A percentile compares a stretch with the other conserved stretches of the same genome.
phyloP scores from a whole-genome alignment of 257 asterid species.

The Petunia axillaris region DNA sequence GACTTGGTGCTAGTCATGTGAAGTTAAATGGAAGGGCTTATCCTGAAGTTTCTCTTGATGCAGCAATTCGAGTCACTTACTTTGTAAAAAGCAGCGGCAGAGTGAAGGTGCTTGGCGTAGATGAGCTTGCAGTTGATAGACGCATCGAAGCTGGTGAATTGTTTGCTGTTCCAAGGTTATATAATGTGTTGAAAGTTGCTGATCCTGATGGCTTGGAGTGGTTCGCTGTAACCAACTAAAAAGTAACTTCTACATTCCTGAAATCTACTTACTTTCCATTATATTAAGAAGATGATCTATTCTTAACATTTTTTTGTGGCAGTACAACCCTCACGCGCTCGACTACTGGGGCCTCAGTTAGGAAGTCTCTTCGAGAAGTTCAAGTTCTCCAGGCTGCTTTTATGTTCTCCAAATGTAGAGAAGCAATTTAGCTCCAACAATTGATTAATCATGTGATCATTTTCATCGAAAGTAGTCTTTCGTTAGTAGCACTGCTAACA shows the following conservation, averaged over 20 bases:
- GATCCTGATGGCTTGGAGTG: conserved; percentile 78
- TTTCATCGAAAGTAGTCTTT: no score
- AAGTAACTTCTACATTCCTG: conserved; percentile 29
- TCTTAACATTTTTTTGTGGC: conserved; percentile 19
- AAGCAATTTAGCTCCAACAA: conserved; percentile 58
- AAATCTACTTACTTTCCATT: background rate
- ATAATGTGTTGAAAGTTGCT: conserved; percentile 74
- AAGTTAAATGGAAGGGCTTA: conserved; percentile 66
- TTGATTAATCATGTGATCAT: no score
- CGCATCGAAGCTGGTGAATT: conserved; percentile 61
- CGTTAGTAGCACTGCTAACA: no score
- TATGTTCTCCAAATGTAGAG: conserved; percentile 54
- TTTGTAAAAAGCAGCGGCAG: conserved; percentile 76
- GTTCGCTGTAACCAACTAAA: conserved; percentile 88
- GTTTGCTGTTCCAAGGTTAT: conserved; percentile 71
- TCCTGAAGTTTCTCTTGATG: conserved; percentile 85
- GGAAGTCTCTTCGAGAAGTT: conserved; percentile 50
- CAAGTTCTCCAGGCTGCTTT: conserved; percentile 61
- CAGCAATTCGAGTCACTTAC: conserved; percentile 82
- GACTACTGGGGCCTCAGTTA: conserved; percentile 58
- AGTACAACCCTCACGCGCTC: conserved; percentile 58
- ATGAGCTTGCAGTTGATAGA: conserved; percentile 64
- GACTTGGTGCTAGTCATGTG: conserved; percentile 76
- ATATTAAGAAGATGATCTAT: background rate
- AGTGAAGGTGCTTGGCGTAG: conserved; percentile 68